Evolutionary conservation across 176 grass and related monocot genomes (phyloP), one percentile per base, ranked within the genome.

Genomic region (Secale cereale): DNA sequence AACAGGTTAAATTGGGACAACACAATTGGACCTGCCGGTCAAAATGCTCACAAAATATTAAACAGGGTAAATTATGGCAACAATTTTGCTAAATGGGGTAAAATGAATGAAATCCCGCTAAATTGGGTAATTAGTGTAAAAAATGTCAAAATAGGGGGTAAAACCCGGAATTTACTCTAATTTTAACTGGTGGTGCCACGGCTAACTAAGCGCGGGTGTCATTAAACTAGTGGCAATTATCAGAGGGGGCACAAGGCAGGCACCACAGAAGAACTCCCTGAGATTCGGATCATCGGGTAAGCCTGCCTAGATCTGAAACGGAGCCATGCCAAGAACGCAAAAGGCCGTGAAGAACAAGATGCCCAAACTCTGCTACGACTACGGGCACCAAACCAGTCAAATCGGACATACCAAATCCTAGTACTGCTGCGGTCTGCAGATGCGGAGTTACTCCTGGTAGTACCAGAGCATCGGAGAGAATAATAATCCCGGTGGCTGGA

Each of bases 241-340:
- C 22, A 8, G 17, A 10, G 25, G 10, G 17, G 3, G 63, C n/a
- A 60, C n/a, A 26, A 11, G 0, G 54, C 19, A 54, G 50, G 48
- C 48, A 3, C 16, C 52, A 20, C 19, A 56, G 17, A 56, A 22
- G 52, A 56, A 3, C 19, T 57, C 20, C 19, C 27, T 30, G 29
- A 19, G 32, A 72, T 67, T 74, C 68, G 75, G 76, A 85, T 75
- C 33, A 27, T 66, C 59, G 59, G 46, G 20, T 22, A 2, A 43
- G 46, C 48, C 32, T 19, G 7, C 16, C 79, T 70, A 39, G 88
- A 89, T 89, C 88, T 65, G 32, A n/a, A 64, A 8, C 41, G 23
- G 32, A 25, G 39, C 59, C 33, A 17, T 62, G 9, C 35, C 20
- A 85, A 75, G 25, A 85, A 8, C 13, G n/a, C 31, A 27, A 25